These are phyloP conservation scores for Alternaria alternata DNA, from an alignment of 2,329 filamentous ascomycete genomes.

Conservation along the genomic window DNA sequence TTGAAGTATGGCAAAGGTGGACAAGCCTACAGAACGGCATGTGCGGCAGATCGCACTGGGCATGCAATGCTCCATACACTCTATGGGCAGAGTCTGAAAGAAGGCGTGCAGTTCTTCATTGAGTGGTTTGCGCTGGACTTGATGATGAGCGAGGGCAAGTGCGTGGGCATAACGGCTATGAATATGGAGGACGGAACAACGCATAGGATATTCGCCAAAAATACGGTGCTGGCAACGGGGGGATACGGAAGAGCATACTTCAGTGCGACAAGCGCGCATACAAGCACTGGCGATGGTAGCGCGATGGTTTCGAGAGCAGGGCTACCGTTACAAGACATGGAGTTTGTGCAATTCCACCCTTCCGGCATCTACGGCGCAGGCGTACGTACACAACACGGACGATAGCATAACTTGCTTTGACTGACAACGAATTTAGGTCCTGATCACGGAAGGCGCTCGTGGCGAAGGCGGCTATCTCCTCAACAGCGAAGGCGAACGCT, in stretches of 20 bases:
- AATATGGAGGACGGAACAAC: constrained; percentile 60
- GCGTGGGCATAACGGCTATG: constrained; percentile 57
- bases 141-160: constrained; percentile 59
- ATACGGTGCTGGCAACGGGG: constrained; percentile 60
- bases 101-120: constrained; percentile 60
- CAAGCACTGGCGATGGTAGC: constrained; percentile 60
- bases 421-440: constrained; percentile 27
- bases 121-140: constrained; percentile 61
- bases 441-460: constrained; percentile 61
- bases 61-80: constrained; percentile 61
- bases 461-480: constrained; percentile 61
- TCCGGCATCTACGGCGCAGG: constrained; percentile 61
- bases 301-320: constrained; percentile 60
- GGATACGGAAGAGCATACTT: constrained; percentile 62
- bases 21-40: constrained; percentile 59
- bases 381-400: constrained; percentile 30
- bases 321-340: constrained; percentile 60
- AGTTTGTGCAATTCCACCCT: constrained; percentile 62
- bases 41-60: constrained; percentile 58
- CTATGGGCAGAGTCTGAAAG: constrained; percentile 59
- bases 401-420: fast-evolving
- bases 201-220: constrained; percentile 58
- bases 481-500: constrained; percentile 59
- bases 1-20: constrained; percentile 59
- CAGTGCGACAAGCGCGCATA: constrained; percentile 59